Evolutionary conservation across 1,139 yeast species (phyloP), one percentile per base, ranked within the genome.

Genomic region (Zygoascus meyerae): DNA sequence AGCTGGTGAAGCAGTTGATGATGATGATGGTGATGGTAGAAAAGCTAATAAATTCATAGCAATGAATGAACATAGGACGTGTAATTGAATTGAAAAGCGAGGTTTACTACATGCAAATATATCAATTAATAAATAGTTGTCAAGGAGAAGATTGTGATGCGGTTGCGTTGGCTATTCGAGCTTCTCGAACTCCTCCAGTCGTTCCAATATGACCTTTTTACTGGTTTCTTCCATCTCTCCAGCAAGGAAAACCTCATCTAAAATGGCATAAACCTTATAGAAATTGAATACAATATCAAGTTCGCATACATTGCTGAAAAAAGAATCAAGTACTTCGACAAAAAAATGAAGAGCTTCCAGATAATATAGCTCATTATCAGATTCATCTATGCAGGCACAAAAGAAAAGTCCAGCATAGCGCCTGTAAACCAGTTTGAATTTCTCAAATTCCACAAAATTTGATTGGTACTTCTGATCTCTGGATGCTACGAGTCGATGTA

Each of bases 261-360:
- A 69, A 3, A 92, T 83, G 57, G 86, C 83, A 62, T 92, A 94
- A 0, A 97, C 97, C 62, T 86, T 84, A 62, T 83, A 84, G 67
- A 92, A 92, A 55, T 95, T 95, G 73, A 92, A 92, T 37, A 92
- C 94, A 48, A 92, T 74, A 63, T 92, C 98, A 57, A 92, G 73
- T 67, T 92, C 98, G 68, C 97, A 90, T n/a, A 92, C 98, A 59
- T 83, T 89, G 45, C 78, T 77, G 60, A 92, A 92, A 64, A 84
- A 87, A 5, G 81, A 74, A 63, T 92, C 98, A 51, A 92, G 69
- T 9, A 89, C 79, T 65, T 92, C 97, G 21, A 92, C 97, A 55
- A 92, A 79, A 48, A 90, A 71, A 62, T 92, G 98, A 32, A 92
- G 78, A 30, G 87, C 81, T 55, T 92, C 95, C 48, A 92, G 70